phyloP scores from a whole-genome alignment of 768 basidiomycete genomes.

The Candolleomyces eurysporus region DNA sequence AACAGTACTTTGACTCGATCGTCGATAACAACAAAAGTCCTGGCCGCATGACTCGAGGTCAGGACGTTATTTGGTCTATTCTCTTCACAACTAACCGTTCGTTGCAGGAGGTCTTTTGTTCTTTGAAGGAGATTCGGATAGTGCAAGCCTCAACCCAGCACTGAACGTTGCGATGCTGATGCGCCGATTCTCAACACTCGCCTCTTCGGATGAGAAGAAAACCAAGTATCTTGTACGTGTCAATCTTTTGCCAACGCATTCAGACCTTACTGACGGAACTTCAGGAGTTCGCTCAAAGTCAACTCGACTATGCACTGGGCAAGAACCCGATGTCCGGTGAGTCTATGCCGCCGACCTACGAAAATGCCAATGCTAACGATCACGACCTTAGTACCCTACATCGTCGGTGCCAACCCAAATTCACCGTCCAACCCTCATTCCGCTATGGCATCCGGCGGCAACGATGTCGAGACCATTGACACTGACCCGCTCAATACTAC shows the following conservation, averaged over 20 bases:
- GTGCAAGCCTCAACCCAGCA: slow-evolving; percentile 80
- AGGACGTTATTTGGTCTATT: slow-evolving; percentile 12
- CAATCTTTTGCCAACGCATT: neutral
- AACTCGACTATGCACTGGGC: slow-evolving; percentile 82
- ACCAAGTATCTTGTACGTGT: slow-evolving; percentile 55
- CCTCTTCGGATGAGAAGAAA: slow-evolving; percentile 57
- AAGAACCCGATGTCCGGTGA: slow-evolving; percentile 86
- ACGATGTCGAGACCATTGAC: slow-evolving; percentile 65
- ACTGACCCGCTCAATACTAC: slow-evolving; percentile 69
- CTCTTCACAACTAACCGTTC: neutral
- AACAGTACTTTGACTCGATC: slow-evolving; percentile 73
- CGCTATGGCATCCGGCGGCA: slow-evolving; percentile 83
- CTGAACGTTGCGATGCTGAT: slow-evolving; percentile 86
- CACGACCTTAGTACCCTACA: slow-evolving; percentile 58
- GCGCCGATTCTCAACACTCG: slow-evolving; percentile 71
- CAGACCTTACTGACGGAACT: neutral
- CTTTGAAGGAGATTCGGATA: slow-evolving; percentile 81
- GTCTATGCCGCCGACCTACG: slow-evolving; percentile 12
- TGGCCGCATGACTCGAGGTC: slow-evolving; percentile 63
- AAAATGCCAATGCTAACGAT: neutral
- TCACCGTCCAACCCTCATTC: slow-evolving; percentile 90
- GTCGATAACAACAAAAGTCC: slow-evolving; percentile 48
- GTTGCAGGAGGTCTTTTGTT: slow-evolving; percentile 72
- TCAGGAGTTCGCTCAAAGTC: slow-evolving; percentile 65
- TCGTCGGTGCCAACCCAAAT: slow-evolving; percentile 89